These are phyloP conservation scores for Verticillium dahliae DNA, from an alignment of 2,329 filamentous ascomycete genomes.

Conservation along the genomic window DNA sequence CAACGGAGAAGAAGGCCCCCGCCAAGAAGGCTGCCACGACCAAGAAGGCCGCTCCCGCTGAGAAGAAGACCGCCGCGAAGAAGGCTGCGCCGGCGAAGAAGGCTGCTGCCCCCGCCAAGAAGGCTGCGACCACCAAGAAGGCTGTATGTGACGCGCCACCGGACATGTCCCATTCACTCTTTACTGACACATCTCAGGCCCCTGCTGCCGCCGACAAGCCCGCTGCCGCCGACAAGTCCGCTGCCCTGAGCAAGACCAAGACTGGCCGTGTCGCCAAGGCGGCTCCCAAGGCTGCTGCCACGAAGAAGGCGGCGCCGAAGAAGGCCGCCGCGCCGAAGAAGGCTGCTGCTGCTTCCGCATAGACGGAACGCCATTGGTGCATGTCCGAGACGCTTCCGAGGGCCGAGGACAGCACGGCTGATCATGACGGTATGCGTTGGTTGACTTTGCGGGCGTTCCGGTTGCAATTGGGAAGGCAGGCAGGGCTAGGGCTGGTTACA, in stretches of 20 bases:
- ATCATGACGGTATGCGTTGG: neutral
- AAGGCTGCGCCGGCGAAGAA: constrained; percentile 27
- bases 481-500: neutral
- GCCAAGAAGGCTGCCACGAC: constrained; percentile 24
- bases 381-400: neutral
- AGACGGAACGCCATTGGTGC: neutral
- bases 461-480: neutral
- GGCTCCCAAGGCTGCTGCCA: constrained; percentile 37
- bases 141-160: constrained; percentile 7
- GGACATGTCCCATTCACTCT: neutral
- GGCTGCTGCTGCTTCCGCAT: constrained; percentile 8
- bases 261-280: constrained; percentile 74
- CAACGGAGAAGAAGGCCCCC: constrained; percentile 15
- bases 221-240: constrained; percentile 62
- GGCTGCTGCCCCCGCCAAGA: constrained; percentile 3
- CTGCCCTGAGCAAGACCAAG: constrained; percentile 75
- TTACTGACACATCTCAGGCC: constrained; percentile 23
- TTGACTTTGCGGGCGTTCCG: neutral
- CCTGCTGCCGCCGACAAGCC: constrained; percentile 64
- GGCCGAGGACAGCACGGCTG: neutral
- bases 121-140: constrained; percentile 16
- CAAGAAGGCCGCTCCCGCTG: constrained; percentile 26
- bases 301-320: constrained; percentile 38
- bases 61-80: constrained; percentile 38
- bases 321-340: constrained; percentile 29